These are phyloP conservation scores for Stentor coeruleus DNA, from an alignment of 73 alveolate species.

Conservation along the genomic window DNA sequence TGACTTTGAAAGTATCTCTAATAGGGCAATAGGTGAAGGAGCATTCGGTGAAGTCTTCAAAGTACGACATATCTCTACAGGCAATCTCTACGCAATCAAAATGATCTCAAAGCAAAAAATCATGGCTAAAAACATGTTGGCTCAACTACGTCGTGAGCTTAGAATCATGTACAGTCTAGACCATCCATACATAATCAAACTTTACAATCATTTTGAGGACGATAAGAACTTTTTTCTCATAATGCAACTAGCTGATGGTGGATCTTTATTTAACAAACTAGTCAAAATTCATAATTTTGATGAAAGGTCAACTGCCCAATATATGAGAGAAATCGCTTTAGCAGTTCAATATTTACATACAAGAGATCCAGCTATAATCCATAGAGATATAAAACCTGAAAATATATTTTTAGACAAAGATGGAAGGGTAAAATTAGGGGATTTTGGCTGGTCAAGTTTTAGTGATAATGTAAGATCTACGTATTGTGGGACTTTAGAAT, in stretches of 20 bases:
- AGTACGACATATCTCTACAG: slow-evolving; percentile 17
- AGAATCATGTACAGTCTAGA: slow-evolving; percentile 86
- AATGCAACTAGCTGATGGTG: slow-evolving; percentile 59
- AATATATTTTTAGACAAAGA: slow-evolving; percentile 60
- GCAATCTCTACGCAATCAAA: slow-evolving; percentile 22
- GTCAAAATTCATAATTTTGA: slow-evolving; percentile 41
- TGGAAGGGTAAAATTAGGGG: slow-evolving; percentile 59
- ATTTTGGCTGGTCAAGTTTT: slow-evolving; percentile 68
- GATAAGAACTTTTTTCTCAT: slow-evolving; percentile 72
- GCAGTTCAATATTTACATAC: slow-evolving; percentile 68
- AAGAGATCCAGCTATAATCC: slow-evolving; percentile 62
- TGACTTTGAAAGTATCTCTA: slow-evolving; percentile 21
- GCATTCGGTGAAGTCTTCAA: slow-evolving; percentile 29
- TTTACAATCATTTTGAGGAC: slow-evolving; percentile 86
- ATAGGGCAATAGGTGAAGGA: slow-evolving; percentile 15
- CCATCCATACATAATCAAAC: slow-evolving; percentile 82
- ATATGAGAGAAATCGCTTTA: slow-evolving; percentile 69
- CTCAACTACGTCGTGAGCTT: slow-evolving; percentile 68
- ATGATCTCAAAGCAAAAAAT: not conserved
- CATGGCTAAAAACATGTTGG: slow-evolving; percentile 33
- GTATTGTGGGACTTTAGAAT: slow-evolving; percentile 75
- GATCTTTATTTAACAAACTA: slow-evolving; percentile 37
- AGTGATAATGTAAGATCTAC: slow-evolving; percentile 52
- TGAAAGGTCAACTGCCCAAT: slow-evolving; percentile 61
- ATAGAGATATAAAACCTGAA: slow-evolving; percentile 72